Evolutionary conservation across 1,139 yeast species (phyloP).

Genomic region (Saccharomycopsis phalli): DNA sequence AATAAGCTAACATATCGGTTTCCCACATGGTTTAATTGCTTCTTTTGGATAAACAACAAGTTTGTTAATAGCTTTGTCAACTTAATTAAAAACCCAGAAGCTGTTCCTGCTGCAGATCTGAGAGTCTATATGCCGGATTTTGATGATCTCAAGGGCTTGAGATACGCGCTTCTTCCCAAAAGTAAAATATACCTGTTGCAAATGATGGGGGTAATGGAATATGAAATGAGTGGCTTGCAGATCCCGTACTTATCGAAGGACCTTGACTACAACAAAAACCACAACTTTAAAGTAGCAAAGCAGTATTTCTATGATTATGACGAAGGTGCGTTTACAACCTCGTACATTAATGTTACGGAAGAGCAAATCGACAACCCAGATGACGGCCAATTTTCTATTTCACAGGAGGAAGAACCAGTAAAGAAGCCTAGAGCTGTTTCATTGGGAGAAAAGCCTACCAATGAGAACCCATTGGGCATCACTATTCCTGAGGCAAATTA

Average conservation of each 20-base stretch:
- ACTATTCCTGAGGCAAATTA: no score
- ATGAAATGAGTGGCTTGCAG: slow-evolving; percentile 44
- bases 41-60: slow-evolving; percentile 53
- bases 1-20: slow-evolving; percentile 64
- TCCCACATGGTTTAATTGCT: slow-evolving; percentile 92
- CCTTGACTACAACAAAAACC: background rate
- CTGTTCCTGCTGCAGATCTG: background rate
- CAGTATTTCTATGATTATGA: slow-evolving; percentile 17
- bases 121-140: background rate
- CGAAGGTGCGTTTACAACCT: slow-evolving; percentile 4
- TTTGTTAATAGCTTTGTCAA: slow-evolving; percentile 27
- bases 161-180: slow-evolving; percentile 44
- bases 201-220: slow-evolving; percentile 97
- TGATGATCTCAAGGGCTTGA: slow-evolving; percentile 5
- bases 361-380: slow-evolving; percentile 9
- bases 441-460: no score
- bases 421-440: no score
- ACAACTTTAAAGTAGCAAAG: slow-evolving; percentile 1
- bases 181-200: slow-evolving; percentile 92
- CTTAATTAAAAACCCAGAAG: background rate
- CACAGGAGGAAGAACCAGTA: no score
- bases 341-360: slow-evolving; percentile 8
- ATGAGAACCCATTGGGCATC: no score
- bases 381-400: no score
- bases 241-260: slow-evolving; percentile 15